Evolutionary conservation across 2,329 filamentous ascomycete species (phyloP), one percentile per base, ranked within the genome.

Genomic region (Diaporthe ilicicola): DNA sequence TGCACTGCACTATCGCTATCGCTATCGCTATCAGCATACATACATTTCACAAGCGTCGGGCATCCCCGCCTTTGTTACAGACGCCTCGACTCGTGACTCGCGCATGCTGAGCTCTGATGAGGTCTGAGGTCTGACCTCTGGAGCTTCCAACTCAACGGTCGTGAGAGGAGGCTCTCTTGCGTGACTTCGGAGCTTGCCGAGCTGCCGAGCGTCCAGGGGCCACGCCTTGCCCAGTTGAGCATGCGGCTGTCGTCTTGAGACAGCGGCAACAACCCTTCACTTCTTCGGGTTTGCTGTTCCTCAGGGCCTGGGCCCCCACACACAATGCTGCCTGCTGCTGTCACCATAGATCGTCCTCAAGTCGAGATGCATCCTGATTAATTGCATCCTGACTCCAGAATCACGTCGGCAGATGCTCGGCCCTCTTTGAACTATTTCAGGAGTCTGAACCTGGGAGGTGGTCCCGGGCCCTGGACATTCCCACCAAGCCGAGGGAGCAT

Each of bases 171-270:
- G 39, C 27, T 48, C n/a, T 64, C 44, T 22, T 64, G 59, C 59
- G 29, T 64, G 65, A 37, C 65, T 29, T 68, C 65, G 65, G 65
- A 68, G 65, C 53, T 56, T 68, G 29, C 65, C 65, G 65, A 59
- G 37, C 65, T 32, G 65, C 65, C 42, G n/a, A 68, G 53, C 32
- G 29, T 32, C 42, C 42, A 56, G 65, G 55, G 65, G 54, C 54
- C 39, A 13, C 51, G 64, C 54, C 54, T 55, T 55, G 51, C 54
- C 46, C 37, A 44, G 29, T 54, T 24, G 15, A 56, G 69, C 53
- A 54, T 70, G 68, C 59, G 46, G 54, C 65, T 62, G 32, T 61
- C 42, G 51, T 71, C 65, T 37, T 68, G 69, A 71, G 69, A 71
- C 69, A 71, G 29, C 29, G 27, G 46, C 62, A 70, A 39, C 69